Evolutionary conservation across 192 early-diverging fungal genomes (phyloP).

Genomic region (Umbelopsis ramanniana): DNA sequence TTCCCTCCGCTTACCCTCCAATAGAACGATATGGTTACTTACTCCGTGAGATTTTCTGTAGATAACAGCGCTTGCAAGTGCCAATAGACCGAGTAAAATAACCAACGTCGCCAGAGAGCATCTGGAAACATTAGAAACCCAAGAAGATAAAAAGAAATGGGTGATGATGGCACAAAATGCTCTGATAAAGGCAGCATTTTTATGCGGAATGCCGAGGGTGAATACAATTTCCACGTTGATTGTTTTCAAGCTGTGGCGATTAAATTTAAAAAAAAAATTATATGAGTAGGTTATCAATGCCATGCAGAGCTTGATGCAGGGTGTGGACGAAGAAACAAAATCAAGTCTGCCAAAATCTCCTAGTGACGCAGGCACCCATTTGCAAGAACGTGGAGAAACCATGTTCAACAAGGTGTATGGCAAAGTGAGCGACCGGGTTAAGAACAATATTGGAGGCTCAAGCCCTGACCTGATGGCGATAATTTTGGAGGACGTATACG

Average conservation of each 20-base stretch:
- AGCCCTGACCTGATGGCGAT: slow-evolving; percentile 18
- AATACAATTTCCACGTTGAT: not conserved
- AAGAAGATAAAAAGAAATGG: slow-evolving; percentile 18
- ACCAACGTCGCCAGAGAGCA: not conserved
- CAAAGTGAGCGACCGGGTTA: slow-evolving; percentile 21
- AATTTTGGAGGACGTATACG: slow-evolving; percentile 28
- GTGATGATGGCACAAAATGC: slow-evolving; percentile 19
- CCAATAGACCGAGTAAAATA: not conserved
- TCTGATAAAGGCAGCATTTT: slow-evolving; percentile 13
- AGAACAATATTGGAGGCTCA: not conserved
- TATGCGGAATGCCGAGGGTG: slow-evolving; percentile 28
- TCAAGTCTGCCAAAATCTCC: slow-evolving; percentile 2
- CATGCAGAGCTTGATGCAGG: slow-evolving; percentile 2
- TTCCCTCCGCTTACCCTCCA: not conserved
- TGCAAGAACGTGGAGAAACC: not conserved
- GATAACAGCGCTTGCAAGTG: slow-evolving; percentile 15
- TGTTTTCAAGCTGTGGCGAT: not conserved
- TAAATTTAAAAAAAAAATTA: not conserved
- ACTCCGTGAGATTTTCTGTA: not conserved
- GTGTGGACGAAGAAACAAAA: slow-evolving; percentile 7
- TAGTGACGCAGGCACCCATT: not conserved
- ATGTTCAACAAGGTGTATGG: slow-evolving; percentile 22
- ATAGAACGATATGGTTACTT: not conserved
- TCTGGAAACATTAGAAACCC: not conserved
- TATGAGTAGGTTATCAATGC: slow-evolving; percentile 23